Evolutionary conservation across 192 early-diverging fungal species (phyloP).

Genomic region (Coemansia sp.): DNA sequence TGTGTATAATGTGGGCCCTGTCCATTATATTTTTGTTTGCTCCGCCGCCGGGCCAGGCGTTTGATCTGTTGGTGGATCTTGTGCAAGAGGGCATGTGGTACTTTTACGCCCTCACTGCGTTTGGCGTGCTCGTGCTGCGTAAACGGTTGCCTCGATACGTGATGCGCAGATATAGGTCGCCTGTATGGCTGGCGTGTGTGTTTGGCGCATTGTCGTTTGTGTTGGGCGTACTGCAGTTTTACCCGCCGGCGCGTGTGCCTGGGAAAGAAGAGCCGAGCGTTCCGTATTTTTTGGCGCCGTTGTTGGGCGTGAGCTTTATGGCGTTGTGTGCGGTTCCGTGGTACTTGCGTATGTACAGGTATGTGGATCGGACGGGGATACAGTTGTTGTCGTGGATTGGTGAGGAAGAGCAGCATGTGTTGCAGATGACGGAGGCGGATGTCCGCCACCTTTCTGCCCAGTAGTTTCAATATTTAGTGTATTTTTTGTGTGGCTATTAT

Average conservation of each 20-base stretch:
- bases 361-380: constrained; percentile 33
- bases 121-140: constrained; percentile 57
- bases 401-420: constrained; percentile 44
- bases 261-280: constrained; percentile 27
- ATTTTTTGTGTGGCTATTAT: no score
- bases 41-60: constrained; percentile 57
- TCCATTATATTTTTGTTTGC: constrained; percentile 53
- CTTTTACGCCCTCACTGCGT: constrained; percentile 58
- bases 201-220: constrained; percentile 40
- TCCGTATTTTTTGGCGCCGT: constrained; percentile 45
- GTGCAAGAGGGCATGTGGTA: constrained; percentile 60
- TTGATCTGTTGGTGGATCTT: constrained; percentile 59
- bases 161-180: constrained; percentile 35
- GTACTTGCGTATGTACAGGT: constrained; percentile 48
- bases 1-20: constrained; percentile 48
- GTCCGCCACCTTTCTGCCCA: constrained; percentile 1
- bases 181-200: constrained; percentile 36
- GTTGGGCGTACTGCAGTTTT: constrained; percentile 47
- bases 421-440: constrained; percentile 17
- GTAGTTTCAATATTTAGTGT: no score
- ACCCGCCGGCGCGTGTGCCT: constrained; percentile 38
- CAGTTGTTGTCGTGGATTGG: constrained; percentile 43
- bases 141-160: constrained; percentile 43
- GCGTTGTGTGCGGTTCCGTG: constrained; percentile 33
- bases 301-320: constrained; percentile 47